Percentiles rank a stretch among this genome's conserved stretches.
phyloP scores from a whole-genome alignment of 441 rosid genomes.

The Pelargonium myrrhifolium region DNA sequence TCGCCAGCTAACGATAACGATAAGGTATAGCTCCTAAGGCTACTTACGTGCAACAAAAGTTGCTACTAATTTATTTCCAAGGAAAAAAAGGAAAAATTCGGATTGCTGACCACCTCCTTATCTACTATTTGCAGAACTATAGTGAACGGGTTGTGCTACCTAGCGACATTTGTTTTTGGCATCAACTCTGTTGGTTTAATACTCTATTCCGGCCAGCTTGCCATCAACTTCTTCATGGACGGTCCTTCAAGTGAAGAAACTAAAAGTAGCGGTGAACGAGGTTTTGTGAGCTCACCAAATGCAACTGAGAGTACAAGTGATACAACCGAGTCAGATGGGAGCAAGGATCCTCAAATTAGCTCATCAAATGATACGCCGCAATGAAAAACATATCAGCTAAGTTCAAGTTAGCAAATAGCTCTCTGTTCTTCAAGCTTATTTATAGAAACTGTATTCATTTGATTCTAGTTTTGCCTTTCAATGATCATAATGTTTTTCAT shows the following conservation, averaged over 20 bases:
- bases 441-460: slow-evolving; percentile 8
- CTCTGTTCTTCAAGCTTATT: no score
- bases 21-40: slow-evolving; percentile 16
- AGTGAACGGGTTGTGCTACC: slow-evolving; percentile 77
- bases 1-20: slow-evolving; percentile 22
- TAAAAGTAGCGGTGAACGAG: no score
- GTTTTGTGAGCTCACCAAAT: slow-evolving; percentile 17
- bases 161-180: slow-evolving; percentile 81
- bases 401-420: no score
- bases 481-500: no score
- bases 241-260: slow-evolving; percentile 28
- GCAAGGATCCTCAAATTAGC: slow-evolving; percentile 40
- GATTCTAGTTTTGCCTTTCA: not conserved
- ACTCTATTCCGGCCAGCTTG: slow-evolving; percentile 70
- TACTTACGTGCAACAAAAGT: not conserved
- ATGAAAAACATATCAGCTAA: no score
- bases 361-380: slow-evolving; percentile 34
- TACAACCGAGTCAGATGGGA: slow-evolving; percentile 24
- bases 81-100: slow-evolving; percentile 21
- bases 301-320: slow-evolving; percentile 25
- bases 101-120: not conserved
- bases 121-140: slow-evolving; percentile 43
- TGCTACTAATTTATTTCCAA: not conserved
- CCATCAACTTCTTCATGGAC: slow-evolving; percentile 45
- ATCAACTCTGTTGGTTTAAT: slow-evolving; percentile 65